Base-by-base conservation (phyloP, 345 rosid genomes). In the Citrus medica region DNA sequence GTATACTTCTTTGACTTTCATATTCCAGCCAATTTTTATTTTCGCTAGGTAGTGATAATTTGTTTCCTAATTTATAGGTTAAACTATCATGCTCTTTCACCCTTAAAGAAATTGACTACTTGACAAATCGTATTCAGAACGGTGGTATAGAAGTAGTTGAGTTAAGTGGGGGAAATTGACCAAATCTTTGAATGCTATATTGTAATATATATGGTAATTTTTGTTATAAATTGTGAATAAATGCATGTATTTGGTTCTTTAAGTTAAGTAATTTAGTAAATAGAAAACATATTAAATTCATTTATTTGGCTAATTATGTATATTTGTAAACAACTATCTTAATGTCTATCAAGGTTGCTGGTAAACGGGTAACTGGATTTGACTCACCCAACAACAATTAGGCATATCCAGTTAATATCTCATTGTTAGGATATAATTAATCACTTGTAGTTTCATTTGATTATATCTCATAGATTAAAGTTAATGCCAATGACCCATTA, bases 71-170 rank as follows among this genome's bases (percentile, higher is more conserved):
- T 79, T 30, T 80, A 68, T 82, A 91, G 98, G 92, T 92, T 79
- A 94, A 89, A 85, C 98, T 94, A 75, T 81, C 95, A 53, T 86
- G 91, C 82, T 84, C 94, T 8, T 96, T 94, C 86, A 92, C 92
- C 42, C 90, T 82, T 35, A 87, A 90, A 69, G 98, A 96, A 87
- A 87, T 90, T 5, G 95, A 89, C 24, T 89, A 90, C 85, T 83
- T 96, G 84, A 96, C 98, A 2, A 79, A 87, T 82, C 99, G 98
- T 66, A 94, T 94, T 80, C 98, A 96, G 81, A 94, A 96, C 65
- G 98, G 98, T 67, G 98, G 99, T 48, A 94, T 94, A 75, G 97
- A 96, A 84, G 97, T 94, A 70, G 98, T 92, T 17, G 96, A 93
- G 94, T 96, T 93, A 85, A 83, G 19, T 19, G 35, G 37, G 8